Percentiles rank a stretch among this genome's conserved stretches.
These are phyloP conservation scores for Picocystis salinarum DNA, from an alignment of 139 green algal genomes.

Conservation along the genomic window DNA sequence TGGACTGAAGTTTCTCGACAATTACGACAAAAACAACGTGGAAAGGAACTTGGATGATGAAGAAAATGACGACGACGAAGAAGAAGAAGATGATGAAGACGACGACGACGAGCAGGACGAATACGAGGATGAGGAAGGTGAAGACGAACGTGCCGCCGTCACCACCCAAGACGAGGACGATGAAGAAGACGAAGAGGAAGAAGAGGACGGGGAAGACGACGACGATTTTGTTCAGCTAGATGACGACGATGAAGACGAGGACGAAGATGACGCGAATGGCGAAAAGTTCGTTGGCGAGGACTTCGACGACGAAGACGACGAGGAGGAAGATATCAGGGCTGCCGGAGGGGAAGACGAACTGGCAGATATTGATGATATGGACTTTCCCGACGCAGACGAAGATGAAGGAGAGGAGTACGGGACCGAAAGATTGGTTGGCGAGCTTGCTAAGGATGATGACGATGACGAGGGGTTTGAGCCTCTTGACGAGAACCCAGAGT, in stretches of 20 bases:
- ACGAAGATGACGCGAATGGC: slow-evolving; percentile 3
- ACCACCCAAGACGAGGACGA: no score
- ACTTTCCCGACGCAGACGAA: no score
- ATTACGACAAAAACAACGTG: slow-evolving; percentile 6
- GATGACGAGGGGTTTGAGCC: slow-evolving; percentile 1
- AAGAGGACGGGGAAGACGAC: slow-evolving; percentile 12
- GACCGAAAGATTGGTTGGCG: no score
- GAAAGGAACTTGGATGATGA: not conserved
- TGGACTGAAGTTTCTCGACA: slow-evolving; percentile 10
- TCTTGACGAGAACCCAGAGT: no score
- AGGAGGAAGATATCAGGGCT: no score
- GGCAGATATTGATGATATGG: no score
- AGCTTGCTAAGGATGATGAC: no score
- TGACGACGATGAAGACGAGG: slow-evolving; percentile 11
- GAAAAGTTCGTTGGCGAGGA: slow-evolving; percentile 3
- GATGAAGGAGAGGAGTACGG: no score
- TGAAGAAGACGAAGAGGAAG: slow-evolving; percentile 4
- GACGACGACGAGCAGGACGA: not conserved
- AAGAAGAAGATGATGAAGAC: not conserved
- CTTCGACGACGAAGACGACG: no score
- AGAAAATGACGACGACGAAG: not conserved
- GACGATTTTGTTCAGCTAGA: slow-evolving; percentile 13
- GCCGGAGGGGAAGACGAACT: no score
- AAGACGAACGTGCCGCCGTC: not conserved
- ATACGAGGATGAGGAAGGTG: not conserved